Conservation (phyloP, 805 yeast genomes). For the Nakazawaea ambrosiae region DNA sequence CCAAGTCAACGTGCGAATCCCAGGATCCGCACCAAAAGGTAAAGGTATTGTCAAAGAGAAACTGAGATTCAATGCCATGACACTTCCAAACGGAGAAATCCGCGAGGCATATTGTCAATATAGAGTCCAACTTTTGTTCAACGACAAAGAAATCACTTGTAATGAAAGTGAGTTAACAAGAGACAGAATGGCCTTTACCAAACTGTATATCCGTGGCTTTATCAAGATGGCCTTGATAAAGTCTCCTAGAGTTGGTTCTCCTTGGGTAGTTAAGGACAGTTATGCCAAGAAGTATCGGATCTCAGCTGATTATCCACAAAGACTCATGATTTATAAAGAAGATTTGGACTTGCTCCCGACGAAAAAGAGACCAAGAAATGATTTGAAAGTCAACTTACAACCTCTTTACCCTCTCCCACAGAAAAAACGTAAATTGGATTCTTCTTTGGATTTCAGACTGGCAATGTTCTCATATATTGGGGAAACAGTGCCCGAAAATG, state of each 20-base stretch:
- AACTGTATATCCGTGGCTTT: conserved; percentile 84
- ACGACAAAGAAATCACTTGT: conserved; percentile 53
- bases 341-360: conserved; percentile 11
- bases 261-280: conserved; percentile 85
- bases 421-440: conserved; percentile 14
- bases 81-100: conserved; percentile 27
- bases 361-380: conserved; percentile 7
- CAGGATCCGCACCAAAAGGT: conserved; percentile 30
- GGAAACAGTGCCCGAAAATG: conserved; percentile 29
- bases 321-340: conserved; percentile 28
- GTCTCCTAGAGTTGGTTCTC: conserved; percentile 83
- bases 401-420: conserved; percentile 10
- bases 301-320: conserved; percentile 50
- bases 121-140: conserved; percentile 49
- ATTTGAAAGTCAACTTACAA: conserved; percentile 9
- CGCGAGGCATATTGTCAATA: conserved; percentile 54
- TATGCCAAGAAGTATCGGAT: conserved; percentile 68
- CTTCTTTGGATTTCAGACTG: neutral
- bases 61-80: conserved; percentile 59
- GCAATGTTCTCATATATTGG: conserved; percentile 22
- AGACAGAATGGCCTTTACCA: conserved; percentile 83
- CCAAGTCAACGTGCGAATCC: conserved; percentile 51
- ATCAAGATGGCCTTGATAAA: conserved; percentile 72
- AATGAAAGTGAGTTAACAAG: conserved; percentile 70
- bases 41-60: conserved; percentile 76